phyloP scores from a whole-genome alignment of 306 rosid genomes.

The Myrica gale region DNA sequence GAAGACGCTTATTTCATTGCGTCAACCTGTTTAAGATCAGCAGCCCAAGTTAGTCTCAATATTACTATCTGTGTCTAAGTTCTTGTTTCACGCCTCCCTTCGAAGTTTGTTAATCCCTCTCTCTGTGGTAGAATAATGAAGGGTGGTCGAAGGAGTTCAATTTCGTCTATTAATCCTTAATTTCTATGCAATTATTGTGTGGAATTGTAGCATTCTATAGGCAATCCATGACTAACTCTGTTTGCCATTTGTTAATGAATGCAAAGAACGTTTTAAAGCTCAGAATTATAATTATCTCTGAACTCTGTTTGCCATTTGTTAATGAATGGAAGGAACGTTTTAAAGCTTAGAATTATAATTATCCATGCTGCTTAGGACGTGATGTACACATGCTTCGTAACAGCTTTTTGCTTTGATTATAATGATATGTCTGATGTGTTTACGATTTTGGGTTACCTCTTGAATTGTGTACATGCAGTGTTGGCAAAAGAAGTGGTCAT shows the following conservation, averaged over 20 bases:
- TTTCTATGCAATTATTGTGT: no score
- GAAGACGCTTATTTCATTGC: neutral
- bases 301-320: no score
- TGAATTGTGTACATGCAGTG: slow-evolving; percentile 46
- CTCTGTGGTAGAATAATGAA: neutral
- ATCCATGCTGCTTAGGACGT: neutral
- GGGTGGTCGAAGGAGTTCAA: neutral
- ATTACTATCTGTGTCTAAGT: neutral
- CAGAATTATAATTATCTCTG: neutral
- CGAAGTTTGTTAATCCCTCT: neutral
- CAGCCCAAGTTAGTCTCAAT: neutral
- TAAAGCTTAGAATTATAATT: neutral
- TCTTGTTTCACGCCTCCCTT: neutral
- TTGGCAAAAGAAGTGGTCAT: slow-evolving; percentile 91
- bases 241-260: no score
- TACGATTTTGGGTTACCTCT: slow-evolving; percentile 5
- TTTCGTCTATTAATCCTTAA: no score
- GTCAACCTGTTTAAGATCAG: neutral
- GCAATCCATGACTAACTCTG: no score
- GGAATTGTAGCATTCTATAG: no score
- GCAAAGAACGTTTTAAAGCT: neutral
- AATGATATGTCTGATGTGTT: slow-evolving; percentile 10
- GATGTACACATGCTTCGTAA: neutral
- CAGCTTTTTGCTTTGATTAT: slow-evolving; percentile 1
- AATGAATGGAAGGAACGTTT: neutral